These are phyloP conservation scores for Cyberlindnera maritima DNA, from an alignment of 805 yeast genomes.

Conservation along the genomic window DNA sequence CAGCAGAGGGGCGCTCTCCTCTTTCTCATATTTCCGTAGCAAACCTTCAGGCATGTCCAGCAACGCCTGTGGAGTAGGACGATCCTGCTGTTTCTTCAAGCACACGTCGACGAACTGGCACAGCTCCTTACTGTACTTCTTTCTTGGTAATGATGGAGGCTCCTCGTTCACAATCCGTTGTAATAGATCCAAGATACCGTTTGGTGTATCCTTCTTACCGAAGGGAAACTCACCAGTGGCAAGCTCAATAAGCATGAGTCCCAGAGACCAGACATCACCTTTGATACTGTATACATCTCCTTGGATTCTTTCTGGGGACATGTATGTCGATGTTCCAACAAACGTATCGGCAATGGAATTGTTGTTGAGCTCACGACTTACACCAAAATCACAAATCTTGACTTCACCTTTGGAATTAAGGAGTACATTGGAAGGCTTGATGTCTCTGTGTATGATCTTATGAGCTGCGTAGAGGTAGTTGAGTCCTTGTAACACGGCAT, in stretches of 20 bases:
- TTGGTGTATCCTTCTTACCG: slow-evolving; percentile 62
- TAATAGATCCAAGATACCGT: slow-evolving; percentile 84
- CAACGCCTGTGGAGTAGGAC: slow-evolving; percentile 75
- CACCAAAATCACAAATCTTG: slow-evolving; percentile 96
- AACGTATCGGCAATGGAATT: slow-evolving; percentile 91
- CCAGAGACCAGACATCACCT: slow-evolving; percentile 97
- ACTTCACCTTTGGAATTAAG: slow-evolving; percentile 84
- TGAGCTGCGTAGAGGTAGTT: slow-evolving; percentile 79
- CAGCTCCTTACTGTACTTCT: slow-evolving; percentile 41
- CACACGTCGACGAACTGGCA: slow-evolving; percentile 73
- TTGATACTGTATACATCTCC: slow-evolving; percentile 93
- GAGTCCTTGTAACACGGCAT: slow-evolving; percentile 75
- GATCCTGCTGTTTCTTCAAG: slow-evolving; percentile 59
- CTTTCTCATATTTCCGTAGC: slow-evolving; percentile 31
- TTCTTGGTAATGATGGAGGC: slow-evolving; percentile 67
- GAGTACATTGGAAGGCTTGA: slow-evolving; percentile 91
- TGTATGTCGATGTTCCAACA: slow-evolving; percentile 96
- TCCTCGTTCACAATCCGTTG: slow-evolving; percentile 93
- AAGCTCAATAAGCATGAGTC: slow-evolving; percentile 83
- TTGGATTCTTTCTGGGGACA: slow-evolving; percentile 97
- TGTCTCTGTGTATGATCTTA: slow-evolving; percentile 91
- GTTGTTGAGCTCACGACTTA: slow-evolving; percentile 84
- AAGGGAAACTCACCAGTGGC: slow-evolving; percentile 85
- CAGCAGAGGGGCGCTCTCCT: slow-evolving; percentile 33
- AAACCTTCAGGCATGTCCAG: slow-evolving; percentile 38